Base-by-base conservation (phyloP, 2,329 filamentous ascomycete genomes). In the Colletotrichum acutatum region DNA sequence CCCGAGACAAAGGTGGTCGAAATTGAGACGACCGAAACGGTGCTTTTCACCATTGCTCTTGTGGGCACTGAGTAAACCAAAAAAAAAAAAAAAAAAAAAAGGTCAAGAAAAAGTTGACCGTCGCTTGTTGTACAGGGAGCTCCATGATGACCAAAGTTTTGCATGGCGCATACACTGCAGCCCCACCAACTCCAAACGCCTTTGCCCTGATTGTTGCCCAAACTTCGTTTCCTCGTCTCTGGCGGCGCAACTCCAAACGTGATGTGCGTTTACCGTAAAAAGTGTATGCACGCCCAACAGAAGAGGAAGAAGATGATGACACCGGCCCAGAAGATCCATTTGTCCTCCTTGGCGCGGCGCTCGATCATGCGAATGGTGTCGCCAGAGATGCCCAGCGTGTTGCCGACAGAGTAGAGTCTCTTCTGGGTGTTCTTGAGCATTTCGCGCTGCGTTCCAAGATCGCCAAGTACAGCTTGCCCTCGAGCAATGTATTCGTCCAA, bases 291-390 rank as follows among this genome's bases (percentile, higher is more conserved):
- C 75, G 97, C 84, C 91, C 95, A 98, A 83, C 96, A 98, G 81
- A 99, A 99, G 49, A 90, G 80, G 78, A 98, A 94, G 82, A 99
- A 99, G 46, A 97, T 83, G 5, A 97, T 83, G 3, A 96, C 95
- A 0, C 97, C 95, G 0, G 86, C 93, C 88, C 93, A 94, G 82
- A 99, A 99, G 46, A 99, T 97, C 95, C 95, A 98, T 84, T 98
- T 98, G 82, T 99, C 97, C 86, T 98, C 94, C 82, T 91, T 93
- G 63, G 97, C 95, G 75, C 97, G 88, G 77, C 97, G 86, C 84
- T 98, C 96, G 54, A 99, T 93, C 95, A 97, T 98, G 59, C 97
- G 91, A 76, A 99, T 99, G 2, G 97, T 99, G 81, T 98, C 96
- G 24, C 96, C 95, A 79, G 94, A 97, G 72, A 99, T 90, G 0